Evolutionary conservation across 495 filamentous ascomycete genomes (phyloP).

Genomic region (Podospora appendiculata): DNA sequence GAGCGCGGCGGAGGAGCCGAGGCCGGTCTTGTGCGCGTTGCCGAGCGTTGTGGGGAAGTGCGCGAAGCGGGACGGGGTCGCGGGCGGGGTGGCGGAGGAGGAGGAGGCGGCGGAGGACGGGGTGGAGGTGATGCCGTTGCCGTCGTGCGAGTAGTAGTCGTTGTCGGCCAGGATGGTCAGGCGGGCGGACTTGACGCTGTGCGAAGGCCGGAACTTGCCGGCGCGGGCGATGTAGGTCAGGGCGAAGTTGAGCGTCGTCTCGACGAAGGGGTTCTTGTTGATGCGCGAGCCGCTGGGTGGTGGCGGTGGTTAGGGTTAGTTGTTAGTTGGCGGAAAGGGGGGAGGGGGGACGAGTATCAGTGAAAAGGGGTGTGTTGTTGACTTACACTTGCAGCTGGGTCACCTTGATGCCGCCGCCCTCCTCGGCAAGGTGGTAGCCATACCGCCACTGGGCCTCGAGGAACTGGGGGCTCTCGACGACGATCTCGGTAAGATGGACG

Average conservation of each 20-base stretch:
- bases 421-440: constrained; percentile 55
- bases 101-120: constrained; percentile 4
- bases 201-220: constrained; percentile 43
- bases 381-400: constrained; percentile 73
- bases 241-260: constrained; percentile 80
- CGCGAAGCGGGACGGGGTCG: constrained; percentile 49
- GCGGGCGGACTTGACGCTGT: constrained; percentile 55
- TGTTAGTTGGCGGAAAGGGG: too few relatives aligned
- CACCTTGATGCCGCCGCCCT: constrained; percentile 69
- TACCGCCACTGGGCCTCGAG: constrained; percentile 80
- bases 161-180: constrained; percentile 90
- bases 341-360: not conserved
- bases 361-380: not conserved
- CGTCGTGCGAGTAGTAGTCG: constrained; percentile 85
- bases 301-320: constrained; percentile 8
- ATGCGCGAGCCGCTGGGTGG: constrained; percentile 25
- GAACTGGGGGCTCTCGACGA: constrained; percentile 90
- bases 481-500: constrained; percentile 56
- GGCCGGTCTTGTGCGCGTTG: constrained; percentile 88
- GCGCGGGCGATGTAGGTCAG: constrained; percentile 67
- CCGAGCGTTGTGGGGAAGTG: constrained; percentile 68
- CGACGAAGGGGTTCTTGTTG: constrained; percentile 70
- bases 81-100: constrained; percentile 8
- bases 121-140: constrained; percentile 15
- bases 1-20: constrained; percentile 90